A percentile compares a stretch with the other conserved stretches of the same genome.
Evolutionary conservation across 2,329 filamentous ascomycete species (phyloP).

Genomic region (Sclerotinia borealis): DNA sequence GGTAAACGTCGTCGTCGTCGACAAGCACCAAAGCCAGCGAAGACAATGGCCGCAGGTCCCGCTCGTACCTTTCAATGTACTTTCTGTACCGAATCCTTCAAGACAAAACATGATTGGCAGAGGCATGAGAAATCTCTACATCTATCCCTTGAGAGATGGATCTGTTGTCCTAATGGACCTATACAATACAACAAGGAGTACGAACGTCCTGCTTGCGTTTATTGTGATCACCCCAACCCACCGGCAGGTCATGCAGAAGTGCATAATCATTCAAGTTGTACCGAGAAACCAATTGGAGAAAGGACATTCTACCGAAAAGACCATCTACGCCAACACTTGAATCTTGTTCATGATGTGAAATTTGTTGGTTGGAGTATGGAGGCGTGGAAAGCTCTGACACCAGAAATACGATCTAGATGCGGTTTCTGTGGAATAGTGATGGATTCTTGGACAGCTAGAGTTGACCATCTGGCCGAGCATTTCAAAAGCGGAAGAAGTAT

Average conservation of each 20-base stretch:
- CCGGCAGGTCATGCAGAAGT: slow-evolving; percentile 49
- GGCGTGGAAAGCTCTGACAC: slow-evolving; percentile 53
- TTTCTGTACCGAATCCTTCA: slow-evolving; percentile 62
- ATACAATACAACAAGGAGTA: slow-evolving; percentile 52
- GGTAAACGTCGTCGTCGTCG: slow-evolving; percentile 29
- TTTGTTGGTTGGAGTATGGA: slow-evolving; percentile 59
- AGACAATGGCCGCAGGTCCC: slow-evolving; percentile 39
- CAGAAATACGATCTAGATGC: slow-evolving; percentile 56
- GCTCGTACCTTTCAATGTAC: slow-evolving; percentile 52
- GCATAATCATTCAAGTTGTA: slow-evolving; percentile 59
- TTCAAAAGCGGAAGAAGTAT: slow-evolving; percentile 62
- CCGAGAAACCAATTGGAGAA: slow-evolving; percentile 56
- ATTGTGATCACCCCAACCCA: slow-evolving; percentile 52
- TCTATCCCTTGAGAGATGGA: slow-evolving; percentile 59
- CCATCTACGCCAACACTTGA: slow-evolving; percentile 59
- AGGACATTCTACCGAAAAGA: slow-evolving; percentile 63
- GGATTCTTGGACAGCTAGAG: slow-evolving; percentile 54
- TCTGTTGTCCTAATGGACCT: slow-evolving; percentile 54
- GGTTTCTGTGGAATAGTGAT: slow-evolving; percentile 60
- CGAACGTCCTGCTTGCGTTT: slow-evolving; percentile 52
- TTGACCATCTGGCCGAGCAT: slow-evolving; percentile 61
- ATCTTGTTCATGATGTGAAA: slow-evolving; percentile 55
- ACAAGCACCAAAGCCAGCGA: slow-evolving; percentile 35
- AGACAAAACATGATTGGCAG: slow-evolving; percentile 65
- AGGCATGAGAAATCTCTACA: slow-evolving; percentile 64